Evolutionary conservation across 805 yeast species (phyloP).

Genomic region (Starmera dryadoides): DNA sequence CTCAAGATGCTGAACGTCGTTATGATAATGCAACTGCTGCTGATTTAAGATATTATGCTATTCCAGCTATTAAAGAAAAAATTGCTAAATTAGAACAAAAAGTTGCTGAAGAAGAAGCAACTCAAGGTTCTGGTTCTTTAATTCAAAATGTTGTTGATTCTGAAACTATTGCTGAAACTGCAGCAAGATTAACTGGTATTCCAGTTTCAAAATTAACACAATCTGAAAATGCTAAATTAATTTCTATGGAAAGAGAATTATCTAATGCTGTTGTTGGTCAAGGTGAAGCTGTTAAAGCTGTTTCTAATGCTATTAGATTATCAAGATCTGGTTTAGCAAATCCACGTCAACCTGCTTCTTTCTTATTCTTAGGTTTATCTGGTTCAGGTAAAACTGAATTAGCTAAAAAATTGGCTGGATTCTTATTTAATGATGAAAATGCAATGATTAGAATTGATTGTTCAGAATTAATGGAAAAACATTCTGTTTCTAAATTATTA

Average conservation of each 20-base stretch:
- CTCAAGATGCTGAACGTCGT: slow-evolving; percentile 94
- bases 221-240: slow-evolving; percentile 89
- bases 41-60: slow-evolving; percentile 93
- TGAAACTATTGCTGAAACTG: slow-evolving; percentile 93
- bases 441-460: slow-evolving; percentile 98
- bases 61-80: slow-evolving; percentile 79
- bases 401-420: slow-evolving; percentile 95
- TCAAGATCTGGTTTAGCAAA: slow-evolving; percentile 92
- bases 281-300: slow-evolving; percentile 92
- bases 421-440: slow-evolving; percentile 90
- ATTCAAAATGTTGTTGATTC: slow-evolving; percentile 86
- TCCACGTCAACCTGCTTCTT: slow-evolving; percentile 95
- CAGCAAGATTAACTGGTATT: slow-evolving; percentile 93
- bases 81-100: slow-evolving; percentile 69
- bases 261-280: slow-evolving; percentile 89
- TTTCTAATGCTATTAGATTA: slow-evolving; percentile 88
- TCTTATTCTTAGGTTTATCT: slow-evolving; percentile 87
- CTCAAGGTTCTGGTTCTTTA: slow-evolving; percentile 54
- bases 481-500: slow-evolving; percentile 87
- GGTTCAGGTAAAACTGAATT: slow-evolving; percentile 99
- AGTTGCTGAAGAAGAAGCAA: slow-evolving; percentile 70
- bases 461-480: slow-evolving; percentile 91
- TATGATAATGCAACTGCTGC: slow-evolving; percentile 93
- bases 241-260: slow-evolving; percentile 87
- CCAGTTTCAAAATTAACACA: slow-evolving; percentile 93